phyloP scores from a whole-genome alignment of 2,329 filamentous ascomycete genomes.

The Aspergillus udagawae region DNA sequence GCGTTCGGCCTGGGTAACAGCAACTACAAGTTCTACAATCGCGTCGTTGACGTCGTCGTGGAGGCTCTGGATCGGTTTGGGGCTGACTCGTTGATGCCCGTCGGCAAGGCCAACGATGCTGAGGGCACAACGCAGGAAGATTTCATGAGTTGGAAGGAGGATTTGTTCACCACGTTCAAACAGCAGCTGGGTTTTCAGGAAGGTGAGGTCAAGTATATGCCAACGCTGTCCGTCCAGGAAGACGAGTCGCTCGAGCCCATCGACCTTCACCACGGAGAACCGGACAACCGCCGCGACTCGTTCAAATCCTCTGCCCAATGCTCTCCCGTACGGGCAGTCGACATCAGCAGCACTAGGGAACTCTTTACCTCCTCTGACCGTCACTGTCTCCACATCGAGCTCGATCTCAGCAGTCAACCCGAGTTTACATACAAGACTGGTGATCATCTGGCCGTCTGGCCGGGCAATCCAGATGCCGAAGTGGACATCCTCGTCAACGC shows the following conservation, averaged over 20 bases:
- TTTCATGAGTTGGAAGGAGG: slow-evolving; percentile 92
- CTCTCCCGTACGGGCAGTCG: slow-evolving; percentile 78
- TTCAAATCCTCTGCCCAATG: slow-evolving; percentile 47
- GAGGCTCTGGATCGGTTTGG: slow-evolving; percentile 71
- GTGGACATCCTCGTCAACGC: slow-evolving; percentile 26
- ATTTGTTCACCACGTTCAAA: slow-evolving; percentile 78
- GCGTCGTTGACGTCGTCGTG: slow-evolving; percentile 83
- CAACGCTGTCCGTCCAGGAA: slow-evolving; percentile 71
- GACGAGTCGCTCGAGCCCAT: slow-evolving; percentile 66
- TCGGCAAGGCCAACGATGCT: slow-evolving; percentile 88
- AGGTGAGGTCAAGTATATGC: slow-evolving; percentile 84
- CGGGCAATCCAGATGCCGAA: slow-evolving; percentile 80
- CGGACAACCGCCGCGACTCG: slow-evolving; percentile 69
- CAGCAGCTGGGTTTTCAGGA: slow-evolving; percentile 78
- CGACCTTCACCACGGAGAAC: slow-evolving; percentile 83
- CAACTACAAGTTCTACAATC: slow-evolving; percentile 96
- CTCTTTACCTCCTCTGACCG: slow-evolving; percentile 74
- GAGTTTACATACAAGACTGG: slow-evolving; percentile 89
- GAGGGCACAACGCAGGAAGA: slow-evolving; percentile 95
- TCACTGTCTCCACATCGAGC: slow-evolving; percentile 86
- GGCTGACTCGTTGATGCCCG: slow-evolving; percentile 69
- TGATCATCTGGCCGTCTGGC: slow-evolving; percentile 90
- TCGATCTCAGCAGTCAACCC: slow-evolving; percentile 71
- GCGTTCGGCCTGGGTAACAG: slow-evolving; percentile 93
- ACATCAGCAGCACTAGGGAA: slow-evolving; percentile 74